Evolutionary conservation across 495 filamentous ascomycete species (phyloP).

Genomic region (Pseudoneurospora amorphoporcata): DNA sequence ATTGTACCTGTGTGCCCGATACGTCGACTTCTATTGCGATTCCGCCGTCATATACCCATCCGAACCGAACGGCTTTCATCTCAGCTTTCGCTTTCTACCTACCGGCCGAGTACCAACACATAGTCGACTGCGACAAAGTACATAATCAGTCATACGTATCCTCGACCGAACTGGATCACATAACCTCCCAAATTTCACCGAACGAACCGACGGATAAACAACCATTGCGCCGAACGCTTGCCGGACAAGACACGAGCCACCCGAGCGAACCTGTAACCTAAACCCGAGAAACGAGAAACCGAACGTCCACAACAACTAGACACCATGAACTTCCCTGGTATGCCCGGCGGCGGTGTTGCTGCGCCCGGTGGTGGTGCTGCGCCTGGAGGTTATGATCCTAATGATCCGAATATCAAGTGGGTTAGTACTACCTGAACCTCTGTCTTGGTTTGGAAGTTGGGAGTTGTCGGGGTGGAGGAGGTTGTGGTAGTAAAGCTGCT

Average conservation of each 20-base stretch:
- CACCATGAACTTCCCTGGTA: constrained; percentile 18
- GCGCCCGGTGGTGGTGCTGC: background rate
- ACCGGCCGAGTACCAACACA: background rate
- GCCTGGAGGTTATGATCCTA: constrained; percentile 22
- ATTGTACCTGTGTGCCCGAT: background rate
- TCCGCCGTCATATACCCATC: background rate
- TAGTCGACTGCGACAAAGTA: background rate
- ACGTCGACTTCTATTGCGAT: background rate
- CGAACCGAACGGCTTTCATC: background rate
- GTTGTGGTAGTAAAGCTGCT: background rate
- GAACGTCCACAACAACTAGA: background rate
- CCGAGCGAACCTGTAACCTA: background rate
- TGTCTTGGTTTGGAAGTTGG: background rate
- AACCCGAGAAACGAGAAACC: background rate
- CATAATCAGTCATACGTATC: background rate
- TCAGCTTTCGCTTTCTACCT: background rate
- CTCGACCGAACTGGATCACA: background rate
- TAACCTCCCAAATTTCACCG: background rate
- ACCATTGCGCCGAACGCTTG: background rate
- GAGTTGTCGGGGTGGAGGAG: background rate
- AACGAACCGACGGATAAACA: background rate
- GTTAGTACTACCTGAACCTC: background rate
- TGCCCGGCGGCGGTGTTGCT: constrained; percentile 4
- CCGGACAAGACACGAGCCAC: background rate
- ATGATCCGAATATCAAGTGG: constrained; percentile 34